Evolutionary conservation across 352 stramenopile species (phyloP), one percentile per base, ranked within the genome.

Genomic region (Phytophthora boehmeriae): DNA sequence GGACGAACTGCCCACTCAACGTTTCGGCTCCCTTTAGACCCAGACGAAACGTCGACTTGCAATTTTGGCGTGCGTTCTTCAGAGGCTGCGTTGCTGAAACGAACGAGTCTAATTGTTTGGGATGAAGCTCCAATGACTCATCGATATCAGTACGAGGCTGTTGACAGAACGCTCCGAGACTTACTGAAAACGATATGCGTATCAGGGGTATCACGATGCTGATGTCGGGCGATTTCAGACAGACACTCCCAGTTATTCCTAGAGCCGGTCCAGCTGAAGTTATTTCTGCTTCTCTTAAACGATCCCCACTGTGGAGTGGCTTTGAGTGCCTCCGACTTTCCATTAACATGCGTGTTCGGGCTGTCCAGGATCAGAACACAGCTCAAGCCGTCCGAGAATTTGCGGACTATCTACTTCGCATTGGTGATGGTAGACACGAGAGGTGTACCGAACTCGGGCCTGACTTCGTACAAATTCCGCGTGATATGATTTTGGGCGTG

Each of bases 31-130:
- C 20, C 2, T 11, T n/a, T 52, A 32, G 30, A 53, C 16, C 30
- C 14, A 3, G 19, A 45, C 34, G 22, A 53, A 9, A 41, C 43
- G 0, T 47, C 35, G 0, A 61, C 38, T 0, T 63, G 55, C 5
- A 55, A 63, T 19, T 1, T 51, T 36, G 27, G 45, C 17, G 22
- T 22, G 1, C 3, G 17, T 13, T 55, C 41, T 8, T 46, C 16
- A 20, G 42, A 60, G 0, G 53, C 27, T 1, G 41, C 41, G 1
- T 52, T 60, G 20, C 42, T 60, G 2, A 60, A 53, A 8, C 10
- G 9, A 14, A 28, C 53, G 17, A 58, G 10, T 27, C 9, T 54
- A 1, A 47, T 50, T 23, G 38, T n/a, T n/a, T n/a, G n/a, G n/a
- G n/a, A n/a, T n/a, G n/a, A n/a, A n/a, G n/a, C n/a, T n/a, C n/a